A percentile compares a stretch with the other conserved stretches of the same genome.
Conservation (phyloP, 805 yeast genomes). For the Metschnikowia proteae region DNA sequence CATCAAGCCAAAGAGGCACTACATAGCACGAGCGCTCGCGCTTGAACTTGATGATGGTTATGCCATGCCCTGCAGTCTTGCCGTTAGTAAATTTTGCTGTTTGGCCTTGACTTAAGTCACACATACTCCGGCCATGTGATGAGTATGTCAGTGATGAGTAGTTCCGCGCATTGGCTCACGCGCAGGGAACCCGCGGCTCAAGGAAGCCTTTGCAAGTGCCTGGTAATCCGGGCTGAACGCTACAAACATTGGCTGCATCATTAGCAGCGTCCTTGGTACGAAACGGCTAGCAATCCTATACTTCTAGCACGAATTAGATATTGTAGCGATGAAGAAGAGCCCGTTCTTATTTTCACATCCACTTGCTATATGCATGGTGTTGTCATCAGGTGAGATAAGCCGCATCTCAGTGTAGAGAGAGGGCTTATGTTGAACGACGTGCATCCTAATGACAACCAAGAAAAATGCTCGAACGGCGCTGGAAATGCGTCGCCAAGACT, state of each 20-base stretch:
- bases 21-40: slow-evolving; percentile 29
- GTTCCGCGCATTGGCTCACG: background rate
- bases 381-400: background rate
- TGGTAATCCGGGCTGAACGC: background rate
- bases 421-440: background rate
- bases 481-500: background rate
- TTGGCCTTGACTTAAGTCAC: background rate
- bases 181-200: background rate
- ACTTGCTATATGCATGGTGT: too few species aligned
- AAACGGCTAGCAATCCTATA: too few species aligned
- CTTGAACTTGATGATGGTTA: slow-evolving; percentile 36
- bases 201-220: background rate
- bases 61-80: slow-evolving; percentile 21
- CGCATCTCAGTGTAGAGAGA: background rate
- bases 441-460: too few species aligned
- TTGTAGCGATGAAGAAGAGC: too few species aligned
- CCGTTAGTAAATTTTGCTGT: slow-evolving; percentile 4
- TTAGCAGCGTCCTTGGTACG: too few species aligned
- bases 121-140: slow-evolving; percentile 1
- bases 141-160: background rate
- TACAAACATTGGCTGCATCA: too few species aligned
- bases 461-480: too few species aligned
- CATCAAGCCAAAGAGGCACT: slow-evolving; percentile 23
- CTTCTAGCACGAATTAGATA: too few species aligned
- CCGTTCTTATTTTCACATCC: too few species aligned